phyloP scores from a whole-genome alignment of 768 basidiomycete species.

The Suillus occidentalis region DNA sequence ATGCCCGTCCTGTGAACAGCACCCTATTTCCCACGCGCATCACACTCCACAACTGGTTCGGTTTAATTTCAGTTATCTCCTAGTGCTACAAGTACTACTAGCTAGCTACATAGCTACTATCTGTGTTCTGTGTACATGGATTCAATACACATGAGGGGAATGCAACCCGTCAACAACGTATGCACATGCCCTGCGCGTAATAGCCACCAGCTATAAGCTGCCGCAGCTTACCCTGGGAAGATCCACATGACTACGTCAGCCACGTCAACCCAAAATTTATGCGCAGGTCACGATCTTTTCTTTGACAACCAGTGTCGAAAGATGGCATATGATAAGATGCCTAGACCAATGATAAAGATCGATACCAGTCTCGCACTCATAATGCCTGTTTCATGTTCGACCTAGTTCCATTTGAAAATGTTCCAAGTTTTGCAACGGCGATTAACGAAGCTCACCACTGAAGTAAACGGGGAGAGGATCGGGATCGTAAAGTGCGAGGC shows the following conservation, averaged over 20 bases:
- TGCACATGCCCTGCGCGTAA: not conserved
- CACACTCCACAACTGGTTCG: constrained; percentile 15
- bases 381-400: constrained; percentile 73
- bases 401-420: constrained; percentile 36
- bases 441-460: constrained; percentile 50
- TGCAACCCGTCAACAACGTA: not conserved
- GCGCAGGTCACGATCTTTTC: not conserved
- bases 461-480: constrained; percentile 75
- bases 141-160: not conserved
- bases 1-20: constrained; percentile 15
- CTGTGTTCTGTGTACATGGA: too few species aligned
- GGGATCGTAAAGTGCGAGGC: constrained; percentile 75
- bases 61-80: constrained; percentile 7
- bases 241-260: constrained; percentile 7
- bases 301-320: constrained; percentile 40
- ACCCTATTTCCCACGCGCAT: constrained; percentile 26
- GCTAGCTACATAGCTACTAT: too few species aligned
- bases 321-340: constrained; percentile 41
- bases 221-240: not conserved
- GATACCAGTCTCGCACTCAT: constrained; percentile 50
- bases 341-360: constrained; percentile 39
- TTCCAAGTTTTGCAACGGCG: not conserved
- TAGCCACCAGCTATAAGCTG: not conserved
- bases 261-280: not conserved
- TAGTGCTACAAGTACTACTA: not conserved